Evolutionary conservation across 129 eudicot species (phyloP).

Genomic region (Sambucus nigra): DNA sequence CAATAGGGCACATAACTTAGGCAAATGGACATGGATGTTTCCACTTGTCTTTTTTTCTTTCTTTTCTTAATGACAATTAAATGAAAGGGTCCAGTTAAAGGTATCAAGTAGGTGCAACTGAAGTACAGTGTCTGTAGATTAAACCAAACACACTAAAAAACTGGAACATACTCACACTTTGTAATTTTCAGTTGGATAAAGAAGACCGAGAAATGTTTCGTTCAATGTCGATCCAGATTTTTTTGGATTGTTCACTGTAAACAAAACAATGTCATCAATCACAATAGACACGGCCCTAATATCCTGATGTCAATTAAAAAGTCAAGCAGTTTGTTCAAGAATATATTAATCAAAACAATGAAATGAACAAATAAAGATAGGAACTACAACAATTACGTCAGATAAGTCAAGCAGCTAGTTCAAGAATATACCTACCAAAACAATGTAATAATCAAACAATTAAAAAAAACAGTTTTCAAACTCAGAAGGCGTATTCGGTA

Average conservation of each 20-base stretch:
- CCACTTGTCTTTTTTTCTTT: neutral
- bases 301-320: too few relatives aligned
- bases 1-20: conserved; percentile 3
- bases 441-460: too few relatives aligned
- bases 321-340: too few relatives aligned
- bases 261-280: neutral
- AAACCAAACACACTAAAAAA: conserved; percentile 1
- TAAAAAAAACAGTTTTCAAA: too few relatives aligned
- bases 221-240: conserved; percentile 90
- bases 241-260: conserved; percentile 93
- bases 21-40: conserved; percentile 5
- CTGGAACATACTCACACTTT: conserved; percentile 62
- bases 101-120: neutral
- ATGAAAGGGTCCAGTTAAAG: neutral
- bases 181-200: conserved; percentile 91
- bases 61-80: neutral
- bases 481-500: too few relatives aligned
- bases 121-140: neutral
- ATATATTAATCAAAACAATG: too few relatives aligned
- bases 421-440: too few relatives aligned
- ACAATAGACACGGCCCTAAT: too few relatives aligned
- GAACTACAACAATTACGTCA: too few relatives aligned
- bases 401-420: too few relatives aligned
- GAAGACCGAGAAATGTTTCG: conserved; percentile 94
- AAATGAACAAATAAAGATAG: too few relatives aligned